Percentiles rank a stretch among this genome's conserved stretches.
These are phyloP conservation scores for Trichocomaceae sp. DNA, from an alignment of 2,329 filamentous ascomycete genomes.

Conservation along the genomic window DNA sequence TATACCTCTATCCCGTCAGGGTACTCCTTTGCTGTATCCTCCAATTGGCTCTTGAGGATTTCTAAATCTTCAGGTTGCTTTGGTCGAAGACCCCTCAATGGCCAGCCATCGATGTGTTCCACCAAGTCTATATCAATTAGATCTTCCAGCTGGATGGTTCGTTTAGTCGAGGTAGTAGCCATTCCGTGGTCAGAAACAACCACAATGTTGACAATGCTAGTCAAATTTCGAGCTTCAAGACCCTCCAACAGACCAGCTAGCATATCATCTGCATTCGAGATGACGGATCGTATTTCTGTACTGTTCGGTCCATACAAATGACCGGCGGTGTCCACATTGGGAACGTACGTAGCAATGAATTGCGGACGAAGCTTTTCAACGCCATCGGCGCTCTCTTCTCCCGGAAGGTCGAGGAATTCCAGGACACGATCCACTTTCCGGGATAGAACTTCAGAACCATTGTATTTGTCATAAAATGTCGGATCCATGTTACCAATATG, in stretches of 20 bases:
- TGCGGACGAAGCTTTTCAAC: conserved; percentile 63
- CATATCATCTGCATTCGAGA: conserved; percentile 75
- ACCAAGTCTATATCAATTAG: conserved; percentile 71
- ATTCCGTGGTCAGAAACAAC: conserved; percentile 98
- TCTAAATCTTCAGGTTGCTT: conserved; percentile 62
- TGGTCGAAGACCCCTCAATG: conserved; percentile 78
- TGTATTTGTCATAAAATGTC: conserved; percentile 76
- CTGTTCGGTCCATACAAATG: conserved; percentile 91
- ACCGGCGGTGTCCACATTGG: conserved; percentile 80
- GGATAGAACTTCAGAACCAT: conserved; percentile 65
- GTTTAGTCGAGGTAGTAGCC: conserved; percentile 78
- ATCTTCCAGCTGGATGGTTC: conserved; percentile 85
- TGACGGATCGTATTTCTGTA: conserved; percentile 77
- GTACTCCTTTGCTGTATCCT: conserved; percentile 54
- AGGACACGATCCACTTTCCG: conserved; percentile 75
- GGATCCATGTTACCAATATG: conserved; percentile 70
- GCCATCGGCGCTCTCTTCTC: conserved; percentile 53
- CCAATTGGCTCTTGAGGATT: conserved; percentile 55
- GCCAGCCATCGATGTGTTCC: conserved; percentile 88
- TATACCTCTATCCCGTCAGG: conserved; percentile 70
- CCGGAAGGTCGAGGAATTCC: conserved; percentile 76
- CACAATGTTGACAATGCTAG: conserved; percentile 82
- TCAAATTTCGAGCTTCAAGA: conserved; percentile 74
- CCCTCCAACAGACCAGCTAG: conserved; percentile 68
- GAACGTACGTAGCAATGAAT: conserved; percentile 89